Evolutionary conservation across 805 yeast genomes (phyloP), one percentile per base, ranked within the genome.

Genomic region (Candida odintsovae): DNA sequence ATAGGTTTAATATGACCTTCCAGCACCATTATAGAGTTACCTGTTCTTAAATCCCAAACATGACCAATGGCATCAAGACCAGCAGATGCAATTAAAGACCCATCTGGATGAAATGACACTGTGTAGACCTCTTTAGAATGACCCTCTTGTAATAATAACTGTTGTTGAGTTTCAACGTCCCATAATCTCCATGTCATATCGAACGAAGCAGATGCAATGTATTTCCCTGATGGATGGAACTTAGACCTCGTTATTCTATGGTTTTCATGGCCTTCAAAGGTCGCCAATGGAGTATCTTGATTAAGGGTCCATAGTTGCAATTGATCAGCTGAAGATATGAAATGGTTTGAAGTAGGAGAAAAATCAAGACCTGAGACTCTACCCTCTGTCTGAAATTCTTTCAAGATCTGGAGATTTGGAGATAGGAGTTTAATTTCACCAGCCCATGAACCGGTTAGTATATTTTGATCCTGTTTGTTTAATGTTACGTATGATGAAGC

Each of bases 121-220:
- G 80, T 58, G 49, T 77, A 80, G 0, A 90, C 82, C 47, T 81
- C 94, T 55, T 80, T 82, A 1, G 86, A 68, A 59, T 92, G 97
- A 0, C 97, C 97, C 59, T 88, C 96, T 62, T 92, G 98, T 48
- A 77, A 70, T 37, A 77, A 67, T 7, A 92, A 57, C 44, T 80
- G 80, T 26, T 59, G 59, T 15, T 64, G 62, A 5, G 70, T 75
- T 12, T 67, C 65, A 0, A 80, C 52, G 62, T 92, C 97, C 96
- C 96, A 90, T 3, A 88, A 62, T 50, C 88, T 76, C 97, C 97
- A 92, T 0, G 96, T 87, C 52, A 72, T 73, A 64, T 92, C 97
- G 57, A 75, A 83, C 0, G 97, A 90, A 0, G 95, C 84, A 11
- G 87, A 75, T 0, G 82, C 86, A 1, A 85, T 51, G 53, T 62